Evolutionary conservation across 495 filamentous ascomycete species (phyloP).

Genomic region (Sphaerosporella brunnea): DNA sequence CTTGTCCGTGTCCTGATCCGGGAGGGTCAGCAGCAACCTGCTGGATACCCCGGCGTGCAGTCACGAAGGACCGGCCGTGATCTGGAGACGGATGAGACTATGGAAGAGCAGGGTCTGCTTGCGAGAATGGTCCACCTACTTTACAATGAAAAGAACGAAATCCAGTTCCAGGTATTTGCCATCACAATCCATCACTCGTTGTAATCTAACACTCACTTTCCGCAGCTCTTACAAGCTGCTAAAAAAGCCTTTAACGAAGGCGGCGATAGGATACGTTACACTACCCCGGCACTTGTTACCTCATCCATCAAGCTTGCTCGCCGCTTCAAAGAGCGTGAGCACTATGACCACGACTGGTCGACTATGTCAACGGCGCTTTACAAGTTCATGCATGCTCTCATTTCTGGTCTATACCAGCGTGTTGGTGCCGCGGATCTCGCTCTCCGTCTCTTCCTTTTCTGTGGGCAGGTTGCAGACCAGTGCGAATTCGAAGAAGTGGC

Average conservation of each 20-base stretch:
- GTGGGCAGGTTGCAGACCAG: constrained; percentile 84
- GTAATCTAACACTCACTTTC: not conserved
- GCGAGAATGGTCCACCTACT: constrained; percentile 83
- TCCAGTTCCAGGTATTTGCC: constrained; percentile 60
- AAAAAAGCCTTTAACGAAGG: constrained; percentile 79
- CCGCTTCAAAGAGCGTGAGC: constrained; percentile 75
- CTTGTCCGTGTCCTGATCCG: constrained; percentile 78
- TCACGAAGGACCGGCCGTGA: constrained; percentile 44
- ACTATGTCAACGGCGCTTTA: constrained; percentile 75
- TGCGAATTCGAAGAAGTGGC: constrained; percentile 85
- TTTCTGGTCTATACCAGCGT: constrained; percentile 77
- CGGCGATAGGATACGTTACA: constrained; percentile 88
- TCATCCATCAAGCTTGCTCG: constrained; percentile 75
- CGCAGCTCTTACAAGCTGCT: constrained; percentile 64
- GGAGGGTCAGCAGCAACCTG: constrained; percentile 71
- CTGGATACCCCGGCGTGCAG: constrained; percentile 64
- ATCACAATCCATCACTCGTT: constrained; percentile 1
- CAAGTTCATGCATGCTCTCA: constrained; percentile 77
- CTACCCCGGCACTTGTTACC: constrained; percentile 84
- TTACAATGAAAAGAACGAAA: constrained; percentile 67
- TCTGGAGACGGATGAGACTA: constrained; percentile 73
- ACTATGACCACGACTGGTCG: constrained; percentile 89
- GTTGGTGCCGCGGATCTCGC: constrained; percentile 73
- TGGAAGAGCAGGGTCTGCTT: constrained; percentile 94
- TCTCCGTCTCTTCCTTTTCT: constrained; percentile 73